Evolutionary conservation across 805 yeast species (phyloP).

Genomic region (Huiozyma sinensis): DNA sequence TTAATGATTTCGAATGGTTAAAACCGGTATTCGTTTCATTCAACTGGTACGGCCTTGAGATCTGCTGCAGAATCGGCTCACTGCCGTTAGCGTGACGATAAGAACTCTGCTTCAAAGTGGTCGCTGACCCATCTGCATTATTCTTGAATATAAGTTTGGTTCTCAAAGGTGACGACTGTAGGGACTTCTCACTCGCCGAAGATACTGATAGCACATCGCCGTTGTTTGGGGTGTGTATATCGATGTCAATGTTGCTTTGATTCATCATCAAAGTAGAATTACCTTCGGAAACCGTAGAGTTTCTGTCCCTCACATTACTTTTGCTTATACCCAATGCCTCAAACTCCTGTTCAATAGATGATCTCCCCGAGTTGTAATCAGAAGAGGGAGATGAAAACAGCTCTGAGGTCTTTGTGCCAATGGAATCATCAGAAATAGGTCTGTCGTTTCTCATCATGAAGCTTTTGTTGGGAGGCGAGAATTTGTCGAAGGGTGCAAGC

Average conservation of each 20-base stretch:
- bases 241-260: background rate
- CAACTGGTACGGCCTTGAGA: background rate
- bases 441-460: conserved; percentile 13
- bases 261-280: conserved; percentile 1
- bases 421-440: conserved; percentile 26
- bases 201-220: background rate
- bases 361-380: conserved; percentile 17
- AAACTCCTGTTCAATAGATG: conserved; percentile 22
- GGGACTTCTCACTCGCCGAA: background rate
- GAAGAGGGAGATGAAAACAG: conserved; percentile 23
- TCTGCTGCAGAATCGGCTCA: conserved; percentile 3
- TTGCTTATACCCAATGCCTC: conserved; percentile 2
- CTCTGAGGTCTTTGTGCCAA: conserved; percentile 21
- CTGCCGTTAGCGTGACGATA: conserved; percentile 5
- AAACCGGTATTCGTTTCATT: conserved; percentile 1
- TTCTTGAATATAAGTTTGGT: conserved; percentile 1
- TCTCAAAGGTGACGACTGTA: conserved; percentile 3
- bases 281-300: conserved; percentile 5
- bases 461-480: conserved; percentile 20
- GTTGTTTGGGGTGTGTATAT: background rate
- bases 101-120: background rate
- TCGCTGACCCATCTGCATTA: background rate
- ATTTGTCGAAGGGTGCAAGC: background rate
- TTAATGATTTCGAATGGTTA: background rate
- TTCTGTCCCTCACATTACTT: conserved; percentile 1